Evolutionary conservation across 495 filamentous ascomycete species (phyloP), one percentile per base, ranked within the genome.

Genomic region (Annulohypoxylon stygium): DNA sequence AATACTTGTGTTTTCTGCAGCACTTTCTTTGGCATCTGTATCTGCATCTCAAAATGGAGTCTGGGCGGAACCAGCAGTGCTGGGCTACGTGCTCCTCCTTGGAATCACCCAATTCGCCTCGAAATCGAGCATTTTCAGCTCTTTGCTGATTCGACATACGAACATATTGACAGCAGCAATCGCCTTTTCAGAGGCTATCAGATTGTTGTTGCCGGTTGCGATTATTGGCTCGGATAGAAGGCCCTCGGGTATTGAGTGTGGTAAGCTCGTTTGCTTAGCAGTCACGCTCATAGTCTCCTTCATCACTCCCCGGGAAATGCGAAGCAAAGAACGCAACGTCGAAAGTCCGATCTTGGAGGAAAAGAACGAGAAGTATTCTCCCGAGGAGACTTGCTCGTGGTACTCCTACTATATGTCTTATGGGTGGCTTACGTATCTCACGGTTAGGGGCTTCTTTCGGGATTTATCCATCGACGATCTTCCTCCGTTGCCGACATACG

Each of bases 301-400:
- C 23, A 47, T 58, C 20, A 50, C 67, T 26, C 67, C 67, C 0
- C 67, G 67, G 9, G 51, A 43, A 9, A 12, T 59, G n/a, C 60
- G 51, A 51, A 64, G 20, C 7, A 64, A 64, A 26, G 60, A 70
- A 20, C 33, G 4, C 7, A 70, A 57, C 16, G 12, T 57, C 4
- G 67, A 70, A 23, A 63, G 41, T 23, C 23, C 34, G 18, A 9
- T 16, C 12, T 10, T 8, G 3, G 41, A 58, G 26, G 53, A 25
- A 10, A 41, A 34, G 14, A 30, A 51, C 2, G 67, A 54, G 33
- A 61, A 70, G 11, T 16, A 16, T 14, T 70, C 67, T 51, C 92
- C 74, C 91, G 93, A 26, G 89, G 89, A 84, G 86, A 89, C 53
- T 75, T 94, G 47, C 80, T 94, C 55, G 78, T 69, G 73, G 11